Evolutionary conservation across 305 asterid species (phyloP), one percentile per base, ranked within the genome.

Genomic region (Withania somnifera): DNA sequence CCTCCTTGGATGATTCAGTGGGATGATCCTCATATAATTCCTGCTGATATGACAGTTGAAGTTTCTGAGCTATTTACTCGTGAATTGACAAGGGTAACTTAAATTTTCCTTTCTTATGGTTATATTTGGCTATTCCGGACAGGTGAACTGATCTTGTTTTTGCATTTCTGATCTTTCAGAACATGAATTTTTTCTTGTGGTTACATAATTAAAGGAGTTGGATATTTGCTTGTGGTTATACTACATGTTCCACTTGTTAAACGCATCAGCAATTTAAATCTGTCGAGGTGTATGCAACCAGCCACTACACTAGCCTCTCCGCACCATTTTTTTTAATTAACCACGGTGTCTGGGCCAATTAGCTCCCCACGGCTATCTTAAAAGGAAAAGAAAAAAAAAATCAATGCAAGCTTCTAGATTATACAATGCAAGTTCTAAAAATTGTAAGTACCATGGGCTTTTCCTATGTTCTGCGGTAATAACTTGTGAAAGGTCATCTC

Each of bases 61-160:
- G 98, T 94, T 85, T 91, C 98, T 32, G 99, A 96, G 90, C 97
- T 96, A 84, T 94, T 94, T 81, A 89, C 91, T 54, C 92, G 98
- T 88, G 99, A 94, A 89, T 84, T 96, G 92, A 88, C 97, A 84
- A 89, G 98, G 95, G 99, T 95, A 94, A 89, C 60, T 85, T 58
- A 66, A 28, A 56, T 60, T 82, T 79, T 28, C 86, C 83, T 75
- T 45, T 28, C 36, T 5, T 28, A 66, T 17, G 79, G 61, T 75
- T 75, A 26, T 50, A 26, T 50, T 28, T 17, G 45, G 45, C 50
- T 75, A 75, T 50, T 8, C 36, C 11, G 0, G 28, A 75, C 45
- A 75, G 34, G 26, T 24, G 17, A 66, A 66, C 11, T 8, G 73
- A 8, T 73, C 15, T 47, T 73, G 22, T 71, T 71, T 45, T 14